Evolutionary conservation across 805 yeast species (phyloP), one percentile per base, ranked within the genome.

Genomic region (Brettanomyces nanus): DNA sequence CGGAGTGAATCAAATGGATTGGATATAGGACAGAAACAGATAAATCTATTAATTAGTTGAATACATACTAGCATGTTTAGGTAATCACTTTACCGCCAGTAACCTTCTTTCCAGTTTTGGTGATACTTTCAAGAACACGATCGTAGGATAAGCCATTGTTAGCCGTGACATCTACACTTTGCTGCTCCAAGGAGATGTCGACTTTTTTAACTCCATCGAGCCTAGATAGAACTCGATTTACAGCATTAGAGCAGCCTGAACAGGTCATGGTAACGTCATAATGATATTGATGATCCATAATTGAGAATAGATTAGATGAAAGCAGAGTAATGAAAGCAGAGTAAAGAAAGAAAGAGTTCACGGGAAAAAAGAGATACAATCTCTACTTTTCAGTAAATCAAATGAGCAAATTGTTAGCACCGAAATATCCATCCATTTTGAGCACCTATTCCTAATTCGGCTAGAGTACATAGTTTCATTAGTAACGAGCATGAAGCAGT

Each of bases 21-120:
- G 52, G 52, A 18, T 47, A 30, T 45, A 25, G 28, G 7, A n/a
- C n/a, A n/a, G n/a, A n/a, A n/a, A n/a, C n/a, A n/a, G n/a, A n/a
- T n/a, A n/a, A n/a, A n/a, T n/a, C n/a, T n/a, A n/a, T n/a, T n/a
- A n/a, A n/a, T n/a, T n/a, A n/a, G 18, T 14, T 9, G 6, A 9
- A 33, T 19, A 22, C 28, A 33, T 5, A 15, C 7, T 6, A n/a
- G 13, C 9, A 13, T 18, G 13, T 11, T 41, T 59, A 71, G 33
- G 59, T 65, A 37, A 80, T 52, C 31, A 69, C 63, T 50, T 70
- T 70, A 10, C 95, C 95, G 22, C 69, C 67, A 33, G 71, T 66
- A 41, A 90, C 81, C 51, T 77, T 77, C 67, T 90, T 90, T 27
- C 97, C 97, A 1, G 97, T 87, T 68, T 90, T 90, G 45, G 80